Evolutionary conservation across 2,329 filamentous ascomycete species (phyloP), one percentile per base, ranked within the genome.

Genomic region (Colletotrichum kahawae): DNA sequence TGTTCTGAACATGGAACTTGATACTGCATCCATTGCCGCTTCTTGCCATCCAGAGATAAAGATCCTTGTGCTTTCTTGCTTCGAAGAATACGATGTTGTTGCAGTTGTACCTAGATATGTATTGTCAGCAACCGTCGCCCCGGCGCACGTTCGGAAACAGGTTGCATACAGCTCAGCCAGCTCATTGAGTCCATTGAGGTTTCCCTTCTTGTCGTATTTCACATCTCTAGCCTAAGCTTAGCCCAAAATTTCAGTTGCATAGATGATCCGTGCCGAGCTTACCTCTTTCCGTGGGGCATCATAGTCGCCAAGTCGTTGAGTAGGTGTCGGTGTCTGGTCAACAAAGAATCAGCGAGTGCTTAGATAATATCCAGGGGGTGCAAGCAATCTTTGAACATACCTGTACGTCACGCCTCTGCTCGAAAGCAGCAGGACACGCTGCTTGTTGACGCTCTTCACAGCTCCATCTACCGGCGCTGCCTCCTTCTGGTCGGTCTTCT

Each of bases 121-220:
- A 29, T 16, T 14, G 27, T 57, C 54, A 57, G 54, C 43, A 16
- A 21, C n/a, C n/a, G 43, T 51, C n/a, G 43, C 43, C 43, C n/a
- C n/a, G 43, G n/a, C 43, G n/a, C 10, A 21, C 43, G 43, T 51
- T 51, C n/a, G n/a, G n/a, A 51, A 51, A 6, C n/a, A 51, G 18
- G 43, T 51, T n/a, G 43, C 43, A 51, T 96, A 95, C 36, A 96
- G 90, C 78, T 93, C 92, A 48, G 90, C 90, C 13, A 75, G 51
- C 82, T 96, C 95, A 86, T 97, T 97, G 67, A 98, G 91, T 82
- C 94, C 88, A 90, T 92, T 90, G 79, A 95, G 90, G 88, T 97
- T 95, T 48, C 95, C 96, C 87, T 98, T 98, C 68, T 95, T 97
- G 84, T 99, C 97, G 78, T 98, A 95, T 86, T 99, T 99, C 80